phyloP scores from a whole-genome alignment of 164 flowering plant species.

The Vitis riparia region DNA sequence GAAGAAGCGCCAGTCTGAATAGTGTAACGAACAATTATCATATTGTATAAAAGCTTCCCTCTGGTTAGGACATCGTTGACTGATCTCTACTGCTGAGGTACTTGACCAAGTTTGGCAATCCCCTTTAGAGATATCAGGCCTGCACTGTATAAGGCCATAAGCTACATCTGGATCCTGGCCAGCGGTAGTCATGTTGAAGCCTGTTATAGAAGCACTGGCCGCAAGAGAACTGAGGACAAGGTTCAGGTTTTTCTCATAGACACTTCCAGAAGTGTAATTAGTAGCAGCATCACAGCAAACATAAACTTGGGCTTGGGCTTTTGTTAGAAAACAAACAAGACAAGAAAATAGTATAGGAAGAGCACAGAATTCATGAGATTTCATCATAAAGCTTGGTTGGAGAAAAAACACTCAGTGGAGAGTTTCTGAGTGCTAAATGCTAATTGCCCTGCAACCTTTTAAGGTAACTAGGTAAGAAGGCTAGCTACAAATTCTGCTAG shows the following conservation, averaged over 20 bases:
- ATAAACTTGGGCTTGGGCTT: not conserved
- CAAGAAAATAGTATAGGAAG: too few relatives aligned
- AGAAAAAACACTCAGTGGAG: too few relatives aligned
- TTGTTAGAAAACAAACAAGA: not conserved
- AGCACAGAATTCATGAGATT: too few relatives aligned
- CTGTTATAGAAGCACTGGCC: slow-evolving; percentile 12
- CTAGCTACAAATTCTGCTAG: too few relatives aligned
- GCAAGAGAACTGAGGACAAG: slow-evolving; percentile 6
- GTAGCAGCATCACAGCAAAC: not conserved
- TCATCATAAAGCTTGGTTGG: too few relatives aligned
- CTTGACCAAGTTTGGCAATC: slow-evolving; percentile 16
- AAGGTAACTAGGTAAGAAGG: too few relatives aligned
- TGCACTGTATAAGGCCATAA: slow-evolving; percentile 19
- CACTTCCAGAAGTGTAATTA: slow-evolving; percentile 14
- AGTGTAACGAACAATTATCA: slow-evolving; percentile 7
- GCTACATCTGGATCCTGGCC: slow-evolving; percentile 11
- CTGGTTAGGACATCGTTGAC: slow-evolving; percentile 8
- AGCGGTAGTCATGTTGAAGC: not conserved
- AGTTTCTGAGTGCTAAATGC: too few relatives aligned
- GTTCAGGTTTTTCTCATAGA: slow-evolving; percentile 10
- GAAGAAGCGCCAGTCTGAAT: slow-evolving; percentile 17
- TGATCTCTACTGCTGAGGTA: not conserved
- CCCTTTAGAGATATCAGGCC: slow-evolving; percentile 1
- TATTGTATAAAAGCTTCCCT: slow-evolving; percentile 4
- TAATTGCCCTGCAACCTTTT: too few relatives aligned